Percentiles rank a stretch among this genome's conserved stretches.
These are phyloP conservation scores for Recurvomyces mirabilis DNA, from an alignment of 495 filamentous ascomycete species.

Conservation along the genomic window DNA sequence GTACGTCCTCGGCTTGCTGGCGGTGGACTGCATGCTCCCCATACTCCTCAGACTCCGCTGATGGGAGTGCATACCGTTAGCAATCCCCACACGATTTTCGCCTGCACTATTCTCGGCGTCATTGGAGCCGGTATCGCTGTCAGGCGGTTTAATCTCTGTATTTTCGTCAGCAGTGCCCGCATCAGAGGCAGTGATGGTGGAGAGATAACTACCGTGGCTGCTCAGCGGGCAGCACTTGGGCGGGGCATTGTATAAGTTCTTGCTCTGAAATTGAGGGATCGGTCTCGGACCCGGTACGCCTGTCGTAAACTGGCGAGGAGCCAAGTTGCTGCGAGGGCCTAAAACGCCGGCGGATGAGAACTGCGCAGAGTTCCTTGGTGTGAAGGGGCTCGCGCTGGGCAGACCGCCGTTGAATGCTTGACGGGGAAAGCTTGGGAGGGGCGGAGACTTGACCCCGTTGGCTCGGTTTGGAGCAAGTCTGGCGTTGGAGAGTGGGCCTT, in stretches of 20 bases:
- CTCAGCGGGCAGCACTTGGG: slow-evolving; percentile 11
- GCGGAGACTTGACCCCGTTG: neutral
- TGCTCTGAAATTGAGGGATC: neutral
- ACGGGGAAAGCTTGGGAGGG: slow-evolving; percentile 2
- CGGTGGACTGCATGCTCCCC: neutral
- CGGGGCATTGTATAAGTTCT: slow-evolving; percentile 7
- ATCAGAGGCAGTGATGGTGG: neutral
- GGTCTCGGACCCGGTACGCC: slow-evolving; percentile 1
- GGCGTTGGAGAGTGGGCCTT: slow-evolving; percentile 3
- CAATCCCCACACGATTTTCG: neutral
- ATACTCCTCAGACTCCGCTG: neutral
- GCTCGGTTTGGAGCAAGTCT: slow-evolving; percentile 2
- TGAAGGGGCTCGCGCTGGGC: neutral
- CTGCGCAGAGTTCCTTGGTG: slow-evolving; percentile 6
- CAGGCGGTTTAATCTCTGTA: slow-evolving; percentile 4
- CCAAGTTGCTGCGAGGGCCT: neutral
- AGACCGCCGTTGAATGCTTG: slow-evolving; percentile 2
- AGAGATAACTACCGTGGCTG: slow-evolving; percentile 7
- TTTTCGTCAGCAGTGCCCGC: neutral
- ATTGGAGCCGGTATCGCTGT: slow-evolving; percentile 6
- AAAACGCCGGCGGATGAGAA: slow-evolving; percentile 7
- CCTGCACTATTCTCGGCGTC: neutral
- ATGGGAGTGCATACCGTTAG: neutral
- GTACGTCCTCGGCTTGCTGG: slow-evolving; percentile 9
- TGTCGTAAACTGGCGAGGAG: slow-evolving; percentile 1